Conservation (phyloP, 495 filamentous ascomycete genomes). For the Xylaria curta region DNA sequence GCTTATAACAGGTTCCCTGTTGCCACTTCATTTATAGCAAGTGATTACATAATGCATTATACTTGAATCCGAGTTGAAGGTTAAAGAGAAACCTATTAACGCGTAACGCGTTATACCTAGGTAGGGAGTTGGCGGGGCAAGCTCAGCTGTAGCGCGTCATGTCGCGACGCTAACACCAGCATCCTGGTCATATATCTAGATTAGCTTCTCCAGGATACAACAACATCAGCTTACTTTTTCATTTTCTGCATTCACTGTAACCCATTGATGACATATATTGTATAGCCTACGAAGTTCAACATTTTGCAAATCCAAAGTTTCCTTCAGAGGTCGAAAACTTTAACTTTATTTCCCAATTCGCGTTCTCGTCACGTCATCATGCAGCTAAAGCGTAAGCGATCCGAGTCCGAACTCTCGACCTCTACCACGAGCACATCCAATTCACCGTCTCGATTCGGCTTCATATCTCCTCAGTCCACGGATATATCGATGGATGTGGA, state of each 20-base stretch:
- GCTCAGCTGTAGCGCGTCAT: conserved; percentile 15
- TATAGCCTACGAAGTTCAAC: neutral
- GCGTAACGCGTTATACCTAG: conserved; percentile 12
- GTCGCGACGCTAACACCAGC: neutral
- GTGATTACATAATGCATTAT: no score
- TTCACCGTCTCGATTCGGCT: conserved; percentile 40
- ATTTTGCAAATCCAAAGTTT: neutral
- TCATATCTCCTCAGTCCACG: neutral
- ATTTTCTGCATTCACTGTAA: neutral
- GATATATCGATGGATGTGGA: conserved; percentile 30
- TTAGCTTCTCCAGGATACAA: conserved; percentile 10
- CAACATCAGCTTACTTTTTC: neutral
- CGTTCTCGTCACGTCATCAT: conserved; percentile 38
- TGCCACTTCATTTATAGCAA: no score
- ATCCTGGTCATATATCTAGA: conserved; percentile 7
- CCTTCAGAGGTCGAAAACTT: neutral
- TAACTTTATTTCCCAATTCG: neutral
- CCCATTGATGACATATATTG: neutral
- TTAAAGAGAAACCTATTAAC: conserved; percentile 1
- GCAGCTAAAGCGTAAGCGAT: conserved; percentile 59
- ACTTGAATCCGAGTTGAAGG: no score
- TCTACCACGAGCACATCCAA: conserved; percentile 43
- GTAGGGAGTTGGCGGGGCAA: conserved; percentile 18
- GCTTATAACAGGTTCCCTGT: no score
- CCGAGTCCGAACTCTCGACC: conserved; percentile 56